Evolutionary conservation across 108 stramenopile species (phyloP).

Genomic region (Aureococcus anophagefferens): DNA sequence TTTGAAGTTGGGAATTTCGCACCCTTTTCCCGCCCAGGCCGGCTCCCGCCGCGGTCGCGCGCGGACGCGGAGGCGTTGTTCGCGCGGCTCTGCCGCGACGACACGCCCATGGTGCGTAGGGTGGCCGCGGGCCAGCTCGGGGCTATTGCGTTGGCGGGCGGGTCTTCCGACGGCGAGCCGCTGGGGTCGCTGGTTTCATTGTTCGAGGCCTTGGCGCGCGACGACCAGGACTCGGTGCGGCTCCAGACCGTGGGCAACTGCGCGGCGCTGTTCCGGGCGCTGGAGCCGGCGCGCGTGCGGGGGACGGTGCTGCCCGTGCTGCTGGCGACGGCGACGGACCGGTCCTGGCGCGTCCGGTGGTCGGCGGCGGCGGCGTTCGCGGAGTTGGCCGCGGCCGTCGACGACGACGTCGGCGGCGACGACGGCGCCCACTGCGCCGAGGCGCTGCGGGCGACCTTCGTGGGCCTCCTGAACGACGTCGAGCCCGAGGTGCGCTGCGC

Average conservation of each 20-base stretch:
- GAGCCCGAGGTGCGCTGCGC: constrained; percentile 90
- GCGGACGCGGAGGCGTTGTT: too few relatives aligned
- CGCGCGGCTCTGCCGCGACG: constrained; percentile 69
- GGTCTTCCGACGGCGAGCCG: neutral
- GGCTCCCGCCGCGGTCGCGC: too few relatives aligned
- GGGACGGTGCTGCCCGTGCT: constrained; percentile 62
- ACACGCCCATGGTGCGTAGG: constrained; percentile 88
- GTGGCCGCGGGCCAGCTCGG: constrained; percentile 75
- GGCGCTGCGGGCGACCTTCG: constrained; percentile 65
- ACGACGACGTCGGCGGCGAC: constrained; percentile 27
- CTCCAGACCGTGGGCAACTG: constrained; percentile 83
- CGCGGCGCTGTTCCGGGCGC: constrained; percentile 63
- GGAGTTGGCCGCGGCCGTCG: constrained; percentile 56
- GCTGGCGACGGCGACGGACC: constrained; percentile 71
- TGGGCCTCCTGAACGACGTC: constrained; percentile 72
- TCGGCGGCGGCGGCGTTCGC: constrained; percentile 79
- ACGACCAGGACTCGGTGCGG: constrained; percentile 89
- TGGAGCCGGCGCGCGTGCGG: constrained; percentile 44
- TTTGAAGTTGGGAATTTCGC: too few relatives aligned
- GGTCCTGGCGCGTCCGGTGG: constrained; percentile 91
- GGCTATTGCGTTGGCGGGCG: constrained; percentile 37
- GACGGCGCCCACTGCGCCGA: constrained; percentile 36
- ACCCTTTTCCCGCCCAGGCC: too few relatives aligned
- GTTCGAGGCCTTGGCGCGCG: constrained; percentile 50
- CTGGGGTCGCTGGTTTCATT: constrained; percentile 42